Evolutionary conservation across 805 yeast genomes (phyloP).

Genomic region (Nematodospora valgi): DNA sequence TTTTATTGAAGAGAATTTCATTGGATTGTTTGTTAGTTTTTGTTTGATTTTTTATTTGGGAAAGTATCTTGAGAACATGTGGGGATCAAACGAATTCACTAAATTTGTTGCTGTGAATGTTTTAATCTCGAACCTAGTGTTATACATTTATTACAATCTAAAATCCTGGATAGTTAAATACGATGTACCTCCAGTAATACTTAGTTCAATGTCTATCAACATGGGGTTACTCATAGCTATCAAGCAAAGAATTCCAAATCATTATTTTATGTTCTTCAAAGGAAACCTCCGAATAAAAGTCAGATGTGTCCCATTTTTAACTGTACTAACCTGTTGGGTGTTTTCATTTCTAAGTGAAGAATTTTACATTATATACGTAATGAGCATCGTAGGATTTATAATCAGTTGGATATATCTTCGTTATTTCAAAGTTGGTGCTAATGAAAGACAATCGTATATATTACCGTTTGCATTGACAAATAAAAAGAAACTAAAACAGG

Average conservation of each 20-base stretch:
- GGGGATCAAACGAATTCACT: constrained; percentile 56
- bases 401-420: constrained; percentile 40
- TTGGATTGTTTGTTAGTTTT: constrained; percentile 35
- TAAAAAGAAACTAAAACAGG: too few species aligned
- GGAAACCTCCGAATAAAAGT: constrained; percentile 45
- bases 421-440: constrained; percentile 37
- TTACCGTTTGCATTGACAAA: constrained; percentile 24
- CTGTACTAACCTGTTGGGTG: constrained; percentile 19
- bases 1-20: constrained; percentile 43
- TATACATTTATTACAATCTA: constrained; percentile 24
- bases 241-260: constrained; percentile 64
- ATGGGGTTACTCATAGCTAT: constrained; percentile 61
- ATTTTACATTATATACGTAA: constrained; percentile 21
- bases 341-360: constrained; percentile 24
- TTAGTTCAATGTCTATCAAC: constrained; percentile 53
- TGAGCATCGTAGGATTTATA: constrained; percentile 29
- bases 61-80: constrained; percentile 59
- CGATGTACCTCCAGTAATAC: constrained; percentile 41
- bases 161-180: constrained; percentile 13
- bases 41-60: constrained; percentile 50
- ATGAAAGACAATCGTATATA: constrained; percentile 41
- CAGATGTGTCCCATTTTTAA: constrained; percentile 36
- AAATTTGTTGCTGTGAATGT: constrained; percentile 42
- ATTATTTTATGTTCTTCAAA: constrained; percentile 48
- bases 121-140: constrained; percentile 30